Conservation (phyloP, 305 asterid genomes). For the Coffea humblotiana region DNA sequence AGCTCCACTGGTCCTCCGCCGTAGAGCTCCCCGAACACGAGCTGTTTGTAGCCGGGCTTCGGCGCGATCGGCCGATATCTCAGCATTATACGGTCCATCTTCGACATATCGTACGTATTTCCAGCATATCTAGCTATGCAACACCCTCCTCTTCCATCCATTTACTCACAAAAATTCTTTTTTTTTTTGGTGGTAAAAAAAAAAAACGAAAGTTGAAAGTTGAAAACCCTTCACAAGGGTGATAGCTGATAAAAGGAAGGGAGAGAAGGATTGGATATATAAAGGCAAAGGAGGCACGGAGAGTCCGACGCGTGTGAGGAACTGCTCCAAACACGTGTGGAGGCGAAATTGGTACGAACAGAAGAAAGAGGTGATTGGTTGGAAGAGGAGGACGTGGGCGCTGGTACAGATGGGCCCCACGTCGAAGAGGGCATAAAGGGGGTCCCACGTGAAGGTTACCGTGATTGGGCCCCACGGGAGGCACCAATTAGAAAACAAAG, state of each 20-base stretch:
- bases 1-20: conserved; percentile 16
- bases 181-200: background rate
- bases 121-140: conserved; percentile 59
- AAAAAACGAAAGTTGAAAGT: too few species aligned
- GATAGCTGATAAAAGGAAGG: too few species aligned
- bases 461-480: background rate
- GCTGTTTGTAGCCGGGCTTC: conserved; percentile 47
- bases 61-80: conserved; percentile 76
- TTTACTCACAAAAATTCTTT: background rate
- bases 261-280: background rate
- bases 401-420: background rate
- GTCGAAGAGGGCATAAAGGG: background rate
- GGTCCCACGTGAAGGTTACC: background rate
- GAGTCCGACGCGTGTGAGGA: conserved; percentile 22
- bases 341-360: background rate
- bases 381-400: conserved; percentile 12
- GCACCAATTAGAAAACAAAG: conserved; percentile 10
- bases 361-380: conserved; percentile 11
- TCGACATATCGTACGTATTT: conserved; percentile 45
- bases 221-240: background rate
- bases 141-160: conserved; percentile 66
- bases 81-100: conserved; percentile 54
- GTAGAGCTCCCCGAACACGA: conserved; percentile 15
- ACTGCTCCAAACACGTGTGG: conserved; percentile 7
- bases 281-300: background rate